phyloP scores from a whole-genome alignment of 345 rosid genomes.

The Atalantia buxifolia region DNA sequence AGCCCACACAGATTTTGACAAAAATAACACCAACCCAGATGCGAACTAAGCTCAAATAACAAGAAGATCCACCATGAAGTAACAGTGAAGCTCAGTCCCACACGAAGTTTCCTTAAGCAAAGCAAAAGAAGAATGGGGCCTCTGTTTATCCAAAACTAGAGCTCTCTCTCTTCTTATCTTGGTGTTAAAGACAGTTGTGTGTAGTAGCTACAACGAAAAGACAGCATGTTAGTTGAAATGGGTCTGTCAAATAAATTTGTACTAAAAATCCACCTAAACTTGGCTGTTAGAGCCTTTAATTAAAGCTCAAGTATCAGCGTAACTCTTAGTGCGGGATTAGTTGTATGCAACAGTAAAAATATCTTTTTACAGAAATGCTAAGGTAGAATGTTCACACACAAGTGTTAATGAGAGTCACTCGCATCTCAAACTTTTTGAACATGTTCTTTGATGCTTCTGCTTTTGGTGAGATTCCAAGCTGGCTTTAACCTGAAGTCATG shows the following conservation, averaged over 20 bases:
- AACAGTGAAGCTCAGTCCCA: slow-evolving; percentile 11
- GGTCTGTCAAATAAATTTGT: slow-evolving; percentile 10
- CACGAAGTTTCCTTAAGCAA: slow-evolving; percentile 20
- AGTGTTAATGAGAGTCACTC: not conserved
- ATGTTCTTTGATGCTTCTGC: not conserved
- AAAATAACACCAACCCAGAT: slow-evolving; percentile 26
- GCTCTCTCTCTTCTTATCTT: not conserved
- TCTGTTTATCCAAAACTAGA: not conserved
- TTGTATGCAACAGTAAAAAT: not conserved
- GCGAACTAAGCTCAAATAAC: slow-evolving; percentile 22
- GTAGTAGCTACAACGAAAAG: not conserved
- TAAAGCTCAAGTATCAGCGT: not conserved
- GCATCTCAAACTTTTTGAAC: not conserved
- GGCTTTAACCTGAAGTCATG: slow-evolving; percentile 22
- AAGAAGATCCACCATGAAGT: slow-evolving; percentile 1
- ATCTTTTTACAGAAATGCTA: not conserved
- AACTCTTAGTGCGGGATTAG: not conserved
- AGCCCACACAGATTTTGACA: not conserved
- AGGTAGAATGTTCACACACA: not conserved
- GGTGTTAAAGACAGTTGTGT: slow-evolving; percentile 2
- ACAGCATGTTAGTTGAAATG: slow-evolving; percentile 9
- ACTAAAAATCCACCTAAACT: not conserved
- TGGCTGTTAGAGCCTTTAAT: not conserved
- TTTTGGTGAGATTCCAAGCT: slow-evolving; percentile 19
- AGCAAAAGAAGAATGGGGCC: slow-evolving; percentile 13